Conservation (phyloP, 441 rosid species). For the Populus hybrid region DNA sequence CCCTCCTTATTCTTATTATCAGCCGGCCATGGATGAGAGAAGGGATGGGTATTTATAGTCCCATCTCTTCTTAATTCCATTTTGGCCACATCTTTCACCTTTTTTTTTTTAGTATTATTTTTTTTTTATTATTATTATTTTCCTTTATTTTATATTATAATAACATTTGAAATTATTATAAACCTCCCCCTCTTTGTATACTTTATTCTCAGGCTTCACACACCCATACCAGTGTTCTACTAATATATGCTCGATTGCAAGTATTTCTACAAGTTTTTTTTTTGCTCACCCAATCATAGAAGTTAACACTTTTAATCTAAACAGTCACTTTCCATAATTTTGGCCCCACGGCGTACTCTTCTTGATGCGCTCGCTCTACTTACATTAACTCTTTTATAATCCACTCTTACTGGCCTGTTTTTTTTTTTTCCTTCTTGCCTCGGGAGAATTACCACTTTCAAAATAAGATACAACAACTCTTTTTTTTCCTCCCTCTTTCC, state of each 20-base stretch:
- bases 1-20: too few relatives aligned
- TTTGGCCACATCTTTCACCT: too few relatives aligned
- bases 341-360: conserved; percentile 32
- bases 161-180: too few relatives aligned
- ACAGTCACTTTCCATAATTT: conserved; percentile 29
- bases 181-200: too few relatives aligned
- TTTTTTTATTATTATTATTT: too few relatives aligned
- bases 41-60: too few relatives aligned
- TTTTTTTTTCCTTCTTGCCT: conserved; percentile 25
- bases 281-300: background rate
- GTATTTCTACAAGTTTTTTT: background rate
- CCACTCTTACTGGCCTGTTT: conserved; percentile 17
- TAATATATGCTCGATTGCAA: background rate
- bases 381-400: conserved; percentile 13
- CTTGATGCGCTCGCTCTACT: conserved; percentile 29
- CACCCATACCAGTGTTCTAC: background rate
- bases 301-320: conserved; percentile 22
- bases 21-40: too few relatives aligned
- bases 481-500: conserved; percentile 18
- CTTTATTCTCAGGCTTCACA: too few relatives aligned
- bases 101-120: too few relatives aligned
- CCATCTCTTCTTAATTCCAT: too few relatives aligned
- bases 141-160: too few relatives aligned
- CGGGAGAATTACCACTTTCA: conserved; percentile 8
- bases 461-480: conserved; percentile 17